These are phyloP conservation scores for Mycena leptocephala DNA, from an alignment of 768 basidiomycete genomes.

Conservation along the genomic window DNA sequence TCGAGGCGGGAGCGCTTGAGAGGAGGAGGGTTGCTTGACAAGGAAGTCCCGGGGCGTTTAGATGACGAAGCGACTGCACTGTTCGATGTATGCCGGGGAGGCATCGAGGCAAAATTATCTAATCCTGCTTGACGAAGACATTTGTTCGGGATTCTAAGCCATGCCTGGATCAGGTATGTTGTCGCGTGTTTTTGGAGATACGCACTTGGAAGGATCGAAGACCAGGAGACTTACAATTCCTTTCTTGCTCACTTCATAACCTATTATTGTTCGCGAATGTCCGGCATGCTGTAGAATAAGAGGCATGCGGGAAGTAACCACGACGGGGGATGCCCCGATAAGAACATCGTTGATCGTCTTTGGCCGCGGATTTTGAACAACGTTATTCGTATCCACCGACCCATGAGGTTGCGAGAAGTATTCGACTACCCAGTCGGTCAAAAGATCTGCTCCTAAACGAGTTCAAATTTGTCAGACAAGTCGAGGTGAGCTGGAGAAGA, in stretches of 20 bases:
- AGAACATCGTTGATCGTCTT: constrained; percentile 69
- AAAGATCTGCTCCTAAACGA: constrained; percentile 57
- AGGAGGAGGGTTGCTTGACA: constrained; percentile 30
- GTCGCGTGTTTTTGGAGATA: background rate
- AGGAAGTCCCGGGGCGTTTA: constrained; percentile 33
- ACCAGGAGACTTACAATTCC: constrained; percentile 76
- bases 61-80: constrained; percentile 32
- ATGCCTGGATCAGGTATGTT: constrained; percentile 5
- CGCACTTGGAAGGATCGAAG: constrained; percentile 85
- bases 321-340: constrained; percentile 65
- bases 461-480: constrained; percentile 9
- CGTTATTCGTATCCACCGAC: constrained; percentile 44
- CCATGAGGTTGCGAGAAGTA: constrained; percentile 67
- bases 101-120: constrained; percentile 37
- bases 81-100: background rate
- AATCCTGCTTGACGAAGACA: constrained; percentile 32
- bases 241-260: constrained; percentile 79
- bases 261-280: constrained; percentile 91
- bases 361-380: constrained; percentile 35
- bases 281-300: constrained; percentile 88
- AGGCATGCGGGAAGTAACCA: constrained; percentile 79
- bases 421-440: constrained; percentile 82
- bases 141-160: constrained; percentile 43
- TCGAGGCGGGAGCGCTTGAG: constrained; percentile 46
- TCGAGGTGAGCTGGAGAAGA: background rate